Evolutionary conservation across 169 alveolate species (phyloP), one percentile per base, ranked within the genome.

Genomic region (Eimeria brunetti): DNA sequence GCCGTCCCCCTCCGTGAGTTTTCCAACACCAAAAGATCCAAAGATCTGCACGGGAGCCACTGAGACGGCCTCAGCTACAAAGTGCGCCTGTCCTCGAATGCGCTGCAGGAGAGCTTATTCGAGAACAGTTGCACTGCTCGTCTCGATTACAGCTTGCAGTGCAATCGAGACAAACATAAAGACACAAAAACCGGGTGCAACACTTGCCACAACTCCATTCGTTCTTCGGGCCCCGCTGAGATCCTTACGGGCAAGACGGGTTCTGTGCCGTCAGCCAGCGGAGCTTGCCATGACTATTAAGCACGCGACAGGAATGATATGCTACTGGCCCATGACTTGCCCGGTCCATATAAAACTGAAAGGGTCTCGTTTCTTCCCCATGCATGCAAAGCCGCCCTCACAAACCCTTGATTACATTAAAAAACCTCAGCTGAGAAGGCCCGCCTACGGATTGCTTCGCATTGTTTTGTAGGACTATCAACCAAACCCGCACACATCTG

Each of bases 401-500:
- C 22, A 38, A n/a, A 2, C 53, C 83, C 83, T 18, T 38, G 6
- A 71, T 38, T 20, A 20, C 53, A 38, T 20, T 3, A 73, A 73
- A 73, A 73, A 24, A 67, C 83, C 20, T 73, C 41, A 73, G 33
- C 83, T 73, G 83, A 16, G 30, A 38, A 38, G 64, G 64, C 60
- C 44, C n/a, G 88, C 46, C 88, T 44, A 24, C 30, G 64, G 88
- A 78, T 12, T 46, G 88, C 67, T 78, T 78, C 67, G 67, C 27
- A n/a, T 78, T 78, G 80, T 38, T 73, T 38, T 38, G 83, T 38
- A 73, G 9, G 33, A 0, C 83, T 73, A 1, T 38, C 33, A 73
- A 38, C 12, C 36, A 18, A 38, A 36, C 30, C 24, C 56, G 53
- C 36, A 73, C 1, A 27, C 33, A 16, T 73, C 9, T 69, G 80